These are phyloP conservation scores for Trichosanthes cucumerina DNA, from an alignment of 306 rosid genomes.

Conservation along the genomic window DNA sequence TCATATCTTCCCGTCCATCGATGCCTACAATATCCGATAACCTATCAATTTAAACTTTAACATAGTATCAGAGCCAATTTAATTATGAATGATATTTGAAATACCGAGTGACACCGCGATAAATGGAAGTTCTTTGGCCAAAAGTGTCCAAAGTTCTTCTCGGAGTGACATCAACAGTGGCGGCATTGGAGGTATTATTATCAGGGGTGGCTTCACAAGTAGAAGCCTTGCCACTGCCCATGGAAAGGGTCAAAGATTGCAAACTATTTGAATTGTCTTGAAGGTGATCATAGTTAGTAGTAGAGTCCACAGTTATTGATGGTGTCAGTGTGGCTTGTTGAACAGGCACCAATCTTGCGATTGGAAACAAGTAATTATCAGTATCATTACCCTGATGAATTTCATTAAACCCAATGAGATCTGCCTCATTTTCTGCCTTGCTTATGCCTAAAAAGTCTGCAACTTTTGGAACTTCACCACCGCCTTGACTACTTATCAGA, in stretches of 20 bases:
- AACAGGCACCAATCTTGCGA: constrained; percentile 39
- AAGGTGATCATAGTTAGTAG: constrained; percentile 38
- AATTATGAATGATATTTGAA: too few species aligned
- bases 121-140: constrained; percentile 95
- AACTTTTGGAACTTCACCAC: constrained; percentile 65
- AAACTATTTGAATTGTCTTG: constrained; percentile 58
- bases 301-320: constrained; percentile 12
- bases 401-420: constrained; percentile 49
- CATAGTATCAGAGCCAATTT: neutral
- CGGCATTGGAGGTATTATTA: neutral
- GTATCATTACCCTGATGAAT: constrained; percentile 43
- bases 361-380: constrained; percentile 49
- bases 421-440: constrained; percentile 69
- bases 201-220: constrained; percentile 50
- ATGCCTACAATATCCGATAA: constrained; percentile 35
- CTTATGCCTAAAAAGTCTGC: constrained; percentile 97
- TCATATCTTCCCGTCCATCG: constrained; percentile 99
- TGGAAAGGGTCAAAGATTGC: constrained; percentile 76
- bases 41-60: neutral
- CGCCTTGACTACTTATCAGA: constrained; percentile 42
- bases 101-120: constrained; percentile 93
- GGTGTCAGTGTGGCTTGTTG: constrained; percentile 33
- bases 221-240: constrained; percentile 86
- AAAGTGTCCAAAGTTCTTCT: constrained; percentile 80
- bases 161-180: constrained; percentile 48